A percentile compares a stretch with the other conserved stretches of the same genome.
Evolutionary conservation across 257 asterid genomes (phyloP).

Genomic region (Solanum lycopersicoides): DNA sequence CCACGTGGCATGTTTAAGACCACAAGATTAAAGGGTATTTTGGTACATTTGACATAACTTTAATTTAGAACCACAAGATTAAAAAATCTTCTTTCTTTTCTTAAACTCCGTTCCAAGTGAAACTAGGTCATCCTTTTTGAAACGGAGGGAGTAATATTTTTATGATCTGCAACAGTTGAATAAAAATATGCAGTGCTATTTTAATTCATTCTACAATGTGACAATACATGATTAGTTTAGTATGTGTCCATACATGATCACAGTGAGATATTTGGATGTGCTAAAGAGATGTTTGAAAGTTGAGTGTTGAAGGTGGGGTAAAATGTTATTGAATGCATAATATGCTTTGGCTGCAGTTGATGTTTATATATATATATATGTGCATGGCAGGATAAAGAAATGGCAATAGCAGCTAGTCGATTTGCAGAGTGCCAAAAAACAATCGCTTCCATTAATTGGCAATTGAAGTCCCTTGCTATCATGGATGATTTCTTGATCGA

Average conservation of each 20-base stretch:
- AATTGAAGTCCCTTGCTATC: conserved; percentile 63
- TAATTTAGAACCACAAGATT: no score
- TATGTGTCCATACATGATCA: not conserved
- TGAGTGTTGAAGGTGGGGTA: not conserved
- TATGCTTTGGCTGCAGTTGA: not conserved
- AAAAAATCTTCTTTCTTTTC: no score
- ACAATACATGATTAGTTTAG: not conserved
- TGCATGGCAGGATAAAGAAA: conserved; percentile 46
- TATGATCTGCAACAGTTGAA: not conserved
- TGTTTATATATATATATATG: not conserved
- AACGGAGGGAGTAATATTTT: not conserved
- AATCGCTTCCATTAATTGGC: conserved; percentile 66
- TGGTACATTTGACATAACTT: no score
- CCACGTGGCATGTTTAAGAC: no score
- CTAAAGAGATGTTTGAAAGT: not conserved
- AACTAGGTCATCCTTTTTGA: no score
- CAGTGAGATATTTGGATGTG: not conserved
- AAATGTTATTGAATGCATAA: not conserved
- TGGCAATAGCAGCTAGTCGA: conserved; percentile 64
- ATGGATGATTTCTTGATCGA: conserved; percentile 51
- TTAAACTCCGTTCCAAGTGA: no score
- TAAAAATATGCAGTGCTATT: not conserved
- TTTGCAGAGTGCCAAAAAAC: conserved; percentile 79
- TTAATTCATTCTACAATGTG: not conserved
- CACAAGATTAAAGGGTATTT: no score